phyloP scores from a whole-genome alignment of 2,329 filamentous ascomycete genomes.

The Leptodontidium sp. region DNA sequence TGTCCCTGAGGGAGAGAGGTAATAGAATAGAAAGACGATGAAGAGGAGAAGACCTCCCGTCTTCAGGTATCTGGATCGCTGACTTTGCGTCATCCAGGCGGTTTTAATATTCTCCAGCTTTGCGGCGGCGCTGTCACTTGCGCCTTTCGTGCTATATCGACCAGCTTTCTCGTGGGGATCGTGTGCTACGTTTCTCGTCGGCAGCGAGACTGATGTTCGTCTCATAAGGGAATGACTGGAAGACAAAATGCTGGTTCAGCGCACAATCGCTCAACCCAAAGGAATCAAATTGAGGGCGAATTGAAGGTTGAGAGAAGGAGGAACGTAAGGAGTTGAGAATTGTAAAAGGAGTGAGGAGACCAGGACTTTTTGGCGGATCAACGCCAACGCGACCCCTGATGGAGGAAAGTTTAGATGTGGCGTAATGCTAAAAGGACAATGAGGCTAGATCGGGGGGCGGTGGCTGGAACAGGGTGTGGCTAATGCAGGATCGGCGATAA shows the following conservation, averaged over 20 bases:
- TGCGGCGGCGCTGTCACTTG: slow-evolving; percentile 50
- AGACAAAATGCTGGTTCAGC: slow-evolving; percentile 23
- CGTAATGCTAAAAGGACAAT: slow-evolving; percentile 13
- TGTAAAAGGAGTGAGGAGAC: slow-evolving; percentile 24
- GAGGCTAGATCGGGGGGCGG: neutral
- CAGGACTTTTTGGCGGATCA: slow-evolving; percentile 19
- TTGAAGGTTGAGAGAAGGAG: slow-evolving; percentile 7
- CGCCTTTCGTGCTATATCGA: slow-evolving; percentile 61
- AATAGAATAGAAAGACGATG: slow-evolving; percentile 69
- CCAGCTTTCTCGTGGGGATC: slow-evolving; percentile 72
- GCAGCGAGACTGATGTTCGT: slow-evolving; percentile 70
- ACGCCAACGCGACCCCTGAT: slow-evolving; percentile 17
- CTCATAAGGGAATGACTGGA: slow-evolving; percentile 57
- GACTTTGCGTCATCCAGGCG: slow-evolving; percentile 68
- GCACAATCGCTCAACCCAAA: slow-evolving; percentile 26
- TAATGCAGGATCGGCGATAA: slow-evolving; percentile 17
- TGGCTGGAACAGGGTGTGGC: slow-evolving; percentile 8
- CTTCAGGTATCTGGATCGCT: slow-evolving; percentile 71
- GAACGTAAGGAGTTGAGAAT: slow-evolving; percentile 12
- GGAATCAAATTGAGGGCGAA: slow-evolving; percentile 16
- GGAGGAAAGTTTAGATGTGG: slow-evolving; percentile 26
- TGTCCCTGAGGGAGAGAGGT: slow-evolving; percentile 64
- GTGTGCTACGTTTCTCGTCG: slow-evolving; percentile 65
- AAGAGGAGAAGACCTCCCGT: slow-evolving; percentile 68
- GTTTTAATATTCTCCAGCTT: slow-evolving; percentile 64